Base-by-base conservation (phyloP, 805 yeast genomes). In the Ogataea paradorogensis region DNA sequence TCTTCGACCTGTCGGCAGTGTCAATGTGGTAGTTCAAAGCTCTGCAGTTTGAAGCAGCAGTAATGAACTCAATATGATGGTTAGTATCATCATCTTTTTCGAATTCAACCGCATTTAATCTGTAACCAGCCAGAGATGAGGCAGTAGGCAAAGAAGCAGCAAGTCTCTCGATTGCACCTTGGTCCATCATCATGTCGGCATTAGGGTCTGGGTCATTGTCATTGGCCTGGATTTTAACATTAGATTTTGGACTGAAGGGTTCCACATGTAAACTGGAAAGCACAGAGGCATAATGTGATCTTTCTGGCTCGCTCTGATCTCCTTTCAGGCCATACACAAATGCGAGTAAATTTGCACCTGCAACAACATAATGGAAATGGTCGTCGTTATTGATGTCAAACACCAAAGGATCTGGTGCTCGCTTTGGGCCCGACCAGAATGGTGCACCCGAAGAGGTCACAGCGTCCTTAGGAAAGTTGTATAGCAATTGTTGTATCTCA, bases 61-160 rank as follows among this genome's bases (percentile, higher is more conserved):
- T 72, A 53, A 93, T 93, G 64, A 93, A 93, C 61, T 91, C 96
- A 54, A 93, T 91, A 65, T 93, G 99, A 60, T 88, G 95, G 62
- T 93, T 93, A 7, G 93, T 65, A 62, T 93, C 99, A 63, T 93
- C 99, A 67, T 93, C 99, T 67, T 93, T 93, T 68, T 93, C 99
- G 62, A 93, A 93, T 52, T 90, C 98, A 33, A 84, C 93, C n/a
- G 96, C 90, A 23, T 61, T 71, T 53, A 93, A 71, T 59, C 95
- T 76, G 69, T 84, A 90, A 2, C 96, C 96, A 5, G 91, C 95
- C 56, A 93, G 67, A 0, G 90, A 71, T 2, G 95, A 79, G 27
- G 97, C 95, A 39, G 85, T 79, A 21, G 99, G 99, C 52, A 93
- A 74, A 9, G 84, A 71, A 30, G 83, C 80, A 18, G 95, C 87